These are phyloP conservation scores for Cladosporium sp. DNA, from an alignment of 2,329 filamentous ascomycete species.

Conservation along the genomic window DNA sequence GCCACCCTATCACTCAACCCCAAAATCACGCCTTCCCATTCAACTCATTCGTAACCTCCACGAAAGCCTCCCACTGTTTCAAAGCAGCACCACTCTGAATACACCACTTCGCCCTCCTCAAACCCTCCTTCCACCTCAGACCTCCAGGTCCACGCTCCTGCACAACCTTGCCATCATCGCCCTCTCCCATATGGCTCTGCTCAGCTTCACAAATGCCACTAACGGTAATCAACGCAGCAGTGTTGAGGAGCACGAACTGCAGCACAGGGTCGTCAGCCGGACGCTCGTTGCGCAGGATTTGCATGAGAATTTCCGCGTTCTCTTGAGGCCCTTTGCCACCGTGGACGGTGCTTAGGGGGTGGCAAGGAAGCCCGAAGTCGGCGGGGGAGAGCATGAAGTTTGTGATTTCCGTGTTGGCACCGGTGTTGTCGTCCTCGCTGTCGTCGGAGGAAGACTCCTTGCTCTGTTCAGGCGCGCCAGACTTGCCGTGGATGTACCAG, in stretches of 20 bases:
- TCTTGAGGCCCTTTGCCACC: conserved; percentile 79
- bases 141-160: conserved; percentile 78
- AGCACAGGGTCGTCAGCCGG: conserved; percentile 75
- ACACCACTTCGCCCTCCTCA: conserved; percentile 81
- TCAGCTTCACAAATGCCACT: conserved; percentile 84
- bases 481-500: conserved; percentile 56
- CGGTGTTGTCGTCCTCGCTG: conserved; percentile 35
- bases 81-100: conserved; percentile 82
- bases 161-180: conserved; percentile 76
- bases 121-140: conserved; percentile 90
- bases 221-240: conserved; percentile 78
- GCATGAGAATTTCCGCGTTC: conserved; percentile 79
- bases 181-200: conserved; percentile 69
- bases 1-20: too few species aligned
- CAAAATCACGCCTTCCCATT: not conserved
- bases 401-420: conserved; percentile 54
- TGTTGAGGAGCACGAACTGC: conserved; percentile 92
- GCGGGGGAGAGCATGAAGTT: conserved; percentile 72
- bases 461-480: conserved; percentile 35
- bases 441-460: not conserved
- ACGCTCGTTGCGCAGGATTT: conserved; percentile 69
- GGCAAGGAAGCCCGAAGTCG: conserved; percentile 79
- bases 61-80: conserved; percentile 76
- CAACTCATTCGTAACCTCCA: conserved; percentile 65
- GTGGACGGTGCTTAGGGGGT: conserved; percentile 72